Evolutionary conservation across 2,329 filamentous ascomycete species (phyloP), one percentile per base, ranked within the genome.

Genomic region (Sphaerostilbella broomeana): DNA sequence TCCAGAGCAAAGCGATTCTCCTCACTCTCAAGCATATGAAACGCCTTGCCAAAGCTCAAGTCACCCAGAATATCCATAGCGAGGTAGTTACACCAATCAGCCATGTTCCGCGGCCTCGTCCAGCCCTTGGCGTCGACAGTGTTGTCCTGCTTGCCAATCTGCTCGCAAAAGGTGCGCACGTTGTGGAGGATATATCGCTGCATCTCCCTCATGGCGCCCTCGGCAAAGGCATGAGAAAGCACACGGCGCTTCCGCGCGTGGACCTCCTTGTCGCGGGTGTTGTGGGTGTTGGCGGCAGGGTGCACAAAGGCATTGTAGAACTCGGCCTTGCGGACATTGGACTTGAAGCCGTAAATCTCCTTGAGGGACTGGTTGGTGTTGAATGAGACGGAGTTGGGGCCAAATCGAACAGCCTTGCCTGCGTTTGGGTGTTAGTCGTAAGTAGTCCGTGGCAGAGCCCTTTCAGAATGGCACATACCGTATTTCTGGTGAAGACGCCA

Each of bases 241-340:
- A 85, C 80, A 18, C 81, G 71, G 26, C 82, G 69, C 68, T 86
- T 86, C 38, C 81, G 77, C 20, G 80, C 80, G 56, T 87, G 83
- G 28, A 77, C 63, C 0, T 69, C 62, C 62, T 82, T 84, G 55
- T 85, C 78, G 37, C 84, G 81, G 2, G 70, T 72, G 61, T 83
- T 85, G 63, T 86, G 81, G 2, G 82, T 85, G 63, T 85, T 86
- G 50, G 79, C 75, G 1, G 77, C 75, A 12, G 81, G 81, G 41
- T 83, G 79, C 2, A 79, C 78, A 56, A 85, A 86, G 27, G 79
- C 79, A 48, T 83, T 74, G 64, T 86, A 86, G 63, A 86, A 86
- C 49, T 79, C 72, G 27, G 80, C 72, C 63, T 86, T 86, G 59
- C 72, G 66, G 20, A 81, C 75, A 44, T 80, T 80, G 56, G 74